phyloP scores from a whole-genome alignment of 306 rosid genomes.

The Astragalus glycyphyllos region DNA sequence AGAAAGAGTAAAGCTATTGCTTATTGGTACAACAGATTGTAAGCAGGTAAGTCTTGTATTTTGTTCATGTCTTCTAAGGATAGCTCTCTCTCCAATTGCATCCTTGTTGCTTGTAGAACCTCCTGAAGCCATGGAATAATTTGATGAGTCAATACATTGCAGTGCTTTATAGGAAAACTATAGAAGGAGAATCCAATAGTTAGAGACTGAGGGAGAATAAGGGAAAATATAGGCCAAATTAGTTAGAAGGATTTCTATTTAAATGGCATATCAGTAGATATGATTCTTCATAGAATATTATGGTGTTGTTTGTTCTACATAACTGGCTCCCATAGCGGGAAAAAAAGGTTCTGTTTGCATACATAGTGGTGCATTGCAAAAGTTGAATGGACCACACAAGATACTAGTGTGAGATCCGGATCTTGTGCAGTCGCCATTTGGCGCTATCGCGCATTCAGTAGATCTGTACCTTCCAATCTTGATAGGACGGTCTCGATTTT shows the following conservation, averaged over 20 bases:
- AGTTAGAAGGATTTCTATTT: neutral
- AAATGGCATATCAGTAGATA: neutral
- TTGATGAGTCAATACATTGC: conserved; percentile 24
- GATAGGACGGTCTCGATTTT: too few relatives aligned
- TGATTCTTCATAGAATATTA: neutral
- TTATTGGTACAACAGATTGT: conserved; percentile 76
- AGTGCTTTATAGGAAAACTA: neutral
- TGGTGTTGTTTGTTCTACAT: too few relatives aligned
- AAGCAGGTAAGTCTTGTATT: conserved; percentile 87
- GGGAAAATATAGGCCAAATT: neutral
- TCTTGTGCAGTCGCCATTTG: too few relatives aligned
- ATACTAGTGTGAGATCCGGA: neutral
- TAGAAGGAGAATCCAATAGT: neutral
- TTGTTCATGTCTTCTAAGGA: conserved; percentile 76
- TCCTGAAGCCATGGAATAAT: conserved; percentile 63
- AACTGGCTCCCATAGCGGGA: too few relatives aligned
- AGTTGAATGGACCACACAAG: conserved; percentile 1
- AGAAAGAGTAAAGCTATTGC: conserved; percentile 46
- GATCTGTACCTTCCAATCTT: too few relatives aligned
- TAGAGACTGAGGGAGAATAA: neutral
- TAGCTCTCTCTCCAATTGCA: conserved; percentile 87
- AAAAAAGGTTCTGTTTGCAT: too few relatives aligned
- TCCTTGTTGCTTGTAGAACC: conserved; percentile 78
- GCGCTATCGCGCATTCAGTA: too few relatives aligned
- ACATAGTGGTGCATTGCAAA: conserved; percentile 1